These are phyloP conservation scores for Rhodotorula toruloides DNA, from an alignment of 768 basidiomycete species.

Conservation along the genomic window DNA sequence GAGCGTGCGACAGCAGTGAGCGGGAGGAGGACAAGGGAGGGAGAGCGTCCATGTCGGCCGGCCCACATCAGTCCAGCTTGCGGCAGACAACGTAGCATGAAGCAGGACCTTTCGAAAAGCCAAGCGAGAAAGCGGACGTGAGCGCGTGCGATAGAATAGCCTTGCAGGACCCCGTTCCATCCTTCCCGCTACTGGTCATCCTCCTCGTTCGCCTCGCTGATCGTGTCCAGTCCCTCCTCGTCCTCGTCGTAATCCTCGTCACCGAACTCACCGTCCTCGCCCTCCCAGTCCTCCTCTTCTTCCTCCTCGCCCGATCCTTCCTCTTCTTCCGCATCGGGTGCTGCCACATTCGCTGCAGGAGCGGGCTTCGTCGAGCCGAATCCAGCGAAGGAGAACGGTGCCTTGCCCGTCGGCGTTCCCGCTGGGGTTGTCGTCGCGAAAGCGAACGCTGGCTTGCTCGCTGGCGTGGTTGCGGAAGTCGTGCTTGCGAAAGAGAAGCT, in stretches of 20 bases:
- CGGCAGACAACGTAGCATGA: too few relatives aligned
- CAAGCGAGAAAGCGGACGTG: too few relatives aligned
- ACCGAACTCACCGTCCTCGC: neutral
- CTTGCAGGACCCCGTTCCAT: too few relatives aligned
- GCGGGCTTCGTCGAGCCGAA: neutral
- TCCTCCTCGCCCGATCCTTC: neutral
- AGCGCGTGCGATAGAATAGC: too few relatives aligned
- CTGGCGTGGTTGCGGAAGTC: neutral
- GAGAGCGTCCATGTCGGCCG: too few relatives aligned
- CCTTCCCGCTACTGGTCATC: too few relatives aligned
- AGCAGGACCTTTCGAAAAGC: too few relatives aligned
- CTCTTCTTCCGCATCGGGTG: neutral
- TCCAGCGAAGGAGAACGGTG: neutral
- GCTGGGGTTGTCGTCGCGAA: neutral
- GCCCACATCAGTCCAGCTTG: too few relatives aligned
- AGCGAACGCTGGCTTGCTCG: neutral
- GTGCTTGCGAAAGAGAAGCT: neutral
- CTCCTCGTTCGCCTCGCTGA: constrained; percentile 26
- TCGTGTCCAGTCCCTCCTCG: constrained; percentile 32
- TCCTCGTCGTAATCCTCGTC: constrained; percentile 5
- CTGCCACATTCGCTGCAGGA: neutral
- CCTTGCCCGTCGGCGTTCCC: neutral
- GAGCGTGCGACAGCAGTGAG: too few relatives aligned
- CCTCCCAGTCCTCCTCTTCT: constrained; percentile 4
- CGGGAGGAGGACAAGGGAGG: too few relatives aligned